These are phyloP conservation scores for Malbranchea cinnamomea DNA, from an alignment of 2,329 filamentous ascomycete species.

Conservation along the genomic window DNA sequence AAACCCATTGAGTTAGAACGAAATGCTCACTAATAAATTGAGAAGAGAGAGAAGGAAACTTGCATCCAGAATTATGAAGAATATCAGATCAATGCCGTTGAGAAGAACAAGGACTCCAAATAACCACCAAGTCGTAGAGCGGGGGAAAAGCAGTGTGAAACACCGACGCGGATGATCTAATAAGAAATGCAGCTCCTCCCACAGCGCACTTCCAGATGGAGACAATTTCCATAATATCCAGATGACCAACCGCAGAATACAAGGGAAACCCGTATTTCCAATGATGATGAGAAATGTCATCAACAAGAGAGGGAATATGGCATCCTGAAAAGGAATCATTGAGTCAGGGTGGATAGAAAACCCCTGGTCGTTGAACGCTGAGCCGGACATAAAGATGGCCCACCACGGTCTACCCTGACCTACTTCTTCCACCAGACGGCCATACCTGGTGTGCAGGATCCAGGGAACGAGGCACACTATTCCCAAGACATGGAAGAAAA, in stretches of 20 bases:
- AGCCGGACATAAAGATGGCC: constrained; percentile 75
- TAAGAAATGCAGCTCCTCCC: constrained; percentile 81
- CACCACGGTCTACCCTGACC: constrained; percentile 67
- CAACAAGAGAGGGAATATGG: constrained; percentile 59
- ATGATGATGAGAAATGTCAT: constrained; percentile 81
- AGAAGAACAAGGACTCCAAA: constrained; percentile 71
- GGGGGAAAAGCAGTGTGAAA: constrained; percentile 87
- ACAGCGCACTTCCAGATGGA: constrained; percentile 52
- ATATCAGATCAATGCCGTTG: constrained; percentile 72
- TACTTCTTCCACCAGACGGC: constrained; percentile 44
- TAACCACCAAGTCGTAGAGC: constrained; percentile 86
- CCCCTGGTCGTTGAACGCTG: constrained; percentile 89
- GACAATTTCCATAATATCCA: constrained; percentile 60
- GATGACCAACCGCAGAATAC: constrained; percentile 86
- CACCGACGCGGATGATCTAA: constrained; percentile 90
- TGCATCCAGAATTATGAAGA: constrained; percentile 86
- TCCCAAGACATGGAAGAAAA: constrained; percentile 67
- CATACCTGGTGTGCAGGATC: constrained; percentile 57
- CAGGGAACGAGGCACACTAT: constrained; percentile 63
- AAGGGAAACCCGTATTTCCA: constrained; percentile 88
- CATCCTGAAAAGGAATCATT: constrained; percentile 75
- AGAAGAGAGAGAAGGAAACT: constrained; percentile 23
- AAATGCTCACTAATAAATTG: constrained; percentile 10
- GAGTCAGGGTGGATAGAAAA: constrained; percentile 86
- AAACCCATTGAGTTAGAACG: no score